phyloP scores from a whole-genome alignment of 345 rosid species.

The Eucalyptus marginata region DNA sequence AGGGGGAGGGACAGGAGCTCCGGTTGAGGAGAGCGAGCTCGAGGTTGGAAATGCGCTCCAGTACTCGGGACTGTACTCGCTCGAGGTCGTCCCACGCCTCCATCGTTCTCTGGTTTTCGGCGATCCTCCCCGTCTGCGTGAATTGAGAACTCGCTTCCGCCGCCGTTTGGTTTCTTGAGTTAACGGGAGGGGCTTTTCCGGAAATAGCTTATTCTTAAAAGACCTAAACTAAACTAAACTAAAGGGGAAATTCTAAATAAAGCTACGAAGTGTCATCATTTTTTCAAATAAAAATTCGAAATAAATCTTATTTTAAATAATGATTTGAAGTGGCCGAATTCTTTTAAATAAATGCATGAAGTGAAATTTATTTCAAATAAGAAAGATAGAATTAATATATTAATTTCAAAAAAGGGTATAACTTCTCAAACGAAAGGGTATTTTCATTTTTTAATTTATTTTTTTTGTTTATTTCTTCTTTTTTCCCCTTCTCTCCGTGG shows the following conservation, averaged over 20 bases:
- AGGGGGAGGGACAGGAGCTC: background rate
- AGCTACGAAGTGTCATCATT: fast-evolving
- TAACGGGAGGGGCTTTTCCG: background rate
- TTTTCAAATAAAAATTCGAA: fast-evolving
- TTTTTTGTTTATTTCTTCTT: fast-evolving
- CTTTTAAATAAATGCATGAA: fast-evolving
- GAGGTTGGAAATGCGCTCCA: slow-evolving; percentile 35
- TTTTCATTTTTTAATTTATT: too few relatives aligned
- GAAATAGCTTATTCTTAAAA: fast-evolving
- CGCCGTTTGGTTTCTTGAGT: fast-evolving
- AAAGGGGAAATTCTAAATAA: too few relatives aligned
- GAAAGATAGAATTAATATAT: fast-evolving
- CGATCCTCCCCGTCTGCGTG: background rate
- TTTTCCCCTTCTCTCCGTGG: fast-evolving
- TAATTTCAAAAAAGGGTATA: fast-evolving
- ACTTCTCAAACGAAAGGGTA: fast-evolving
- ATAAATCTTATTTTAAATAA: fast-evolving
- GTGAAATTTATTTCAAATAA: fast-evolving
- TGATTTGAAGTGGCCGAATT: fast-evolving
- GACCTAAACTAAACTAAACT: too few relatives aligned
- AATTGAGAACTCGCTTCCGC: background rate
- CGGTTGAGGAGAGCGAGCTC: slow-evolving; percentile 12
- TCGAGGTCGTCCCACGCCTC: slow-evolving; percentile 33
- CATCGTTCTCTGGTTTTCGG: background rate
- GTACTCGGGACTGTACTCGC: slow-evolving; percentile 39